A percentile compares a stretch with the other conserved stretches of the same genome.
phyloP scores from a whole-genome alignment of 345 rosid species.

The Eucalyptus sp. region DNA sequence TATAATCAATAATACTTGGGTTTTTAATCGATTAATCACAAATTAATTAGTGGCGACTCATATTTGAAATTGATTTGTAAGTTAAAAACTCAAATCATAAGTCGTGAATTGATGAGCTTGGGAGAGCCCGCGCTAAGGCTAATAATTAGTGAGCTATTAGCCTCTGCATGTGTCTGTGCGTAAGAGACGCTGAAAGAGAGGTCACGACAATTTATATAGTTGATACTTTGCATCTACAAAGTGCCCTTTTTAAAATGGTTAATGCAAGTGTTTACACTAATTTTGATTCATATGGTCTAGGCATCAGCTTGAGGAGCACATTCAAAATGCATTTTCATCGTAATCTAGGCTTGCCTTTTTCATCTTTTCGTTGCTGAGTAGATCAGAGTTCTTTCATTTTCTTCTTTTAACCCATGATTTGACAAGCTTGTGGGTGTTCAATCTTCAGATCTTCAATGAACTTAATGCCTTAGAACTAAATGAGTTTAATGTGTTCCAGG shows the following conservation, averaged over 20 bases:
- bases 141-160: no score
- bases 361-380: neutral
- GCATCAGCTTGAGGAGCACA: neutral
- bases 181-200: fast-evolving
- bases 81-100: no score
- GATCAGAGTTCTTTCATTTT: neutral
- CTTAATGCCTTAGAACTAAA: slow-evolving; percentile 93
- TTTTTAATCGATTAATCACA: fast-evolving
- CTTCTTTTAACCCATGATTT: neutral
- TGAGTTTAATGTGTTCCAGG: slow-evolving; percentile 62
- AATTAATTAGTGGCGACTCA: fast-evolving
- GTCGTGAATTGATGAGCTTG: fast-evolving
- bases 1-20: no score
- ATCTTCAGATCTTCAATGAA: slow-evolving; percentile 71
- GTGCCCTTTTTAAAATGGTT: neutral
- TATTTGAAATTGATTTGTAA: no score
- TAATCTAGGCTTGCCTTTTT: neutral
- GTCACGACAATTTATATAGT: neutral
- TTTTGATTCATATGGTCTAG: neutral
- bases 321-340: neutral
- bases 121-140: fast-evolving
- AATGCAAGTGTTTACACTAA: neutral
- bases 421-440: neutral
- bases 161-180: fast-evolving
- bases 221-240: neutral